These are phyloP conservation scores for Kalanchoe fedtschenkoi DNA, from an alignment of 164 flowering plant genomes.

Conservation along the genomic window DNA sequence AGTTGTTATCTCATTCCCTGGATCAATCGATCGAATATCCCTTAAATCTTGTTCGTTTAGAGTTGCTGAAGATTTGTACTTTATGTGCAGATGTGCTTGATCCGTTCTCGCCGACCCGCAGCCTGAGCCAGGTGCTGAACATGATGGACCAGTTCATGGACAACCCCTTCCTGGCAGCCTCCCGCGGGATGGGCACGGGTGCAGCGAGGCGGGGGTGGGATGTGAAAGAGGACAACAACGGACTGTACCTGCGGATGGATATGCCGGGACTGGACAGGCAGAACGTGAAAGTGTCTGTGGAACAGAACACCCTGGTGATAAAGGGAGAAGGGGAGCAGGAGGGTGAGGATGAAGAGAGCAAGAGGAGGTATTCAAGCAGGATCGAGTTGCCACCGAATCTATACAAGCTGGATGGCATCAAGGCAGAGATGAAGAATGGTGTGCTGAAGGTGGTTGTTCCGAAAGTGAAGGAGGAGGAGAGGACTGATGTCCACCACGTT, in stretches of 20 bases:
- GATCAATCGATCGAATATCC: not conserved
- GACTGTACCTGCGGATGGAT: conserved; percentile 40
- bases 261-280: conserved; percentile 75
- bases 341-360: conserved; percentile 27
- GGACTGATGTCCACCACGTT: conserved; percentile 43
- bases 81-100: conserved; percentile 44
- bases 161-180: conserved; percentile 23
- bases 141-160: conserved; percentile 63
- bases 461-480: conserved; percentile 57
- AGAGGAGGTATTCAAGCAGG: conserved; percentile 39
- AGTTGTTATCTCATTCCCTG: conserved; percentile 13
- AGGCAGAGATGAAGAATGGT: conserved; percentile 88
- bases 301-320: conserved; percentile 52
- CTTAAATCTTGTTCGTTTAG: not conserved
- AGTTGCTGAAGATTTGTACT: not conserved
- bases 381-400: conserved; percentile 40
- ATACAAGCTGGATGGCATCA: conserved; percentile 39
- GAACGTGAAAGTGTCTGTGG: conserved; percentile 51
- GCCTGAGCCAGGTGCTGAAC: conserved; percentile 57
- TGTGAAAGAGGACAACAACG: conserved; percentile 46
- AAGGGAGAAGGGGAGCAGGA: conserved; percentile 42
- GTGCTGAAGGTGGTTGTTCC: conserved; percentile 55
- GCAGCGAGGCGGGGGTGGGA: conserved; percentile 52
- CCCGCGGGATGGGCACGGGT: conserved; percentile 31
- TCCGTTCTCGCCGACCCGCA: conserved; percentile 48